Conservation (phyloP, 345 rosid species). For the Passiflora organensis region DNA sequence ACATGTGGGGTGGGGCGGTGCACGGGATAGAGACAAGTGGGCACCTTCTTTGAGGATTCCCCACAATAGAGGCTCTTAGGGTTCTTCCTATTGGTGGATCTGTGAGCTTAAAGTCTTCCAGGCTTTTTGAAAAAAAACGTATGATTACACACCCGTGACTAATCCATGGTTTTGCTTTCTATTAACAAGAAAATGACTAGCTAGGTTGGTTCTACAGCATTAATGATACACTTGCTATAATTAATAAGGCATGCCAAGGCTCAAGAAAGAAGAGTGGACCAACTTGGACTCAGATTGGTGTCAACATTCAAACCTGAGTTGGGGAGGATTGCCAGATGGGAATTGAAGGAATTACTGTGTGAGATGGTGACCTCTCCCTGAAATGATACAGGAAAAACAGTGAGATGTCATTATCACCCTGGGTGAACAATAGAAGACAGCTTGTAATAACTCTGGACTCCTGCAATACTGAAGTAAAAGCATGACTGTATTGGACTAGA, state of each 20-base stretch:
- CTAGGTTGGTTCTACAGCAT: neutral
- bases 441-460: too few species aligned
- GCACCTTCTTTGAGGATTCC: neutral
- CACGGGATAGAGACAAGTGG: slow-evolving; percentile 27
- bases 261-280: neutral
- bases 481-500: too few species aligned
- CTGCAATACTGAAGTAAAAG: too few species aligned
- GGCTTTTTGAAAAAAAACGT: neutral
- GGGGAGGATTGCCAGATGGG: too few species aligned
- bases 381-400: too few species aligned
- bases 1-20: slow-evolving; percentile 66
- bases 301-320: neutral
- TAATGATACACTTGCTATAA: too few species aligned
- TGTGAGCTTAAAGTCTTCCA: neutral
- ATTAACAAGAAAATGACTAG: neutral
- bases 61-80: neutral
- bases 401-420: too few species aligned
- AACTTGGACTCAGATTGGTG: neutral
- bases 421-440: too few species aligned
- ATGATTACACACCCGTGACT: neutral
- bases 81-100: neutral
- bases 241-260: too few species aligned
- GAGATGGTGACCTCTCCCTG: too few species aligned
- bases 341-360: too few species aligned
- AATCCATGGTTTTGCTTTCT: neutral